phyloP scores from a whole-genome alignment of 169 alveolate genomes.

The Plasmodium blacklocki region DNA sequence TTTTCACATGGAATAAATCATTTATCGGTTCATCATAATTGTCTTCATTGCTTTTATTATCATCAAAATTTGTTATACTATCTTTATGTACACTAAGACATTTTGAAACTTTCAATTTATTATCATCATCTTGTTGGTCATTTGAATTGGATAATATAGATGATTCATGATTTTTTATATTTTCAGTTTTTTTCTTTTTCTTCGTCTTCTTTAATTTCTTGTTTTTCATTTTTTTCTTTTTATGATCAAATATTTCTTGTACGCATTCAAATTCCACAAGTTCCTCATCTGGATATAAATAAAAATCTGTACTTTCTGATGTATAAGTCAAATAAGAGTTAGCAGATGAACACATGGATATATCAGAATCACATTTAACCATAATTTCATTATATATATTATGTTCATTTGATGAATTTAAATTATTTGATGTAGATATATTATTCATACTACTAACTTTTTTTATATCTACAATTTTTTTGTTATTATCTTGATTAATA shows the following conservation, averaged over 20 bases:
- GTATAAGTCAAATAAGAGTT: slow-evolving; percentile 57
- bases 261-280: slow-evolving; percentile 39
- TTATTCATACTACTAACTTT: not conserved
- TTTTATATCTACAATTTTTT: not conserved
- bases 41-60: too few relatives aligned
- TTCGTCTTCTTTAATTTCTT: slow-evolving; percentile 17
- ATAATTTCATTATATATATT: slow-evolving; percentile 31
- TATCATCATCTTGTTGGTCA: too few relatives aligned
- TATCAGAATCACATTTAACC: slow-evolving; percentile 34
- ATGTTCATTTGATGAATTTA: slow-evolving; percentile 41
- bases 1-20: too few relatives aligned
- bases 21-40: too few relatives aligned
- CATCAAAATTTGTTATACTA: too few relatives aligned
- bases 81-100: too few relatives aligned
- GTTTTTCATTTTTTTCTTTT: slow-evolving; percentile 30
- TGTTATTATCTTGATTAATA: too few relatives aligned
- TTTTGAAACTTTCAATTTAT: too few relatives aligned
- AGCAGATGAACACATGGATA: slow-evolving; percentile 70
- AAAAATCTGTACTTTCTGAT: slow-evolving; percentile 61
- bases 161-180: too few relatives aligned
- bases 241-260: slow-evolving; percentile 64
- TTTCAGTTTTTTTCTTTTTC: not conserved
- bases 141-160: too few relatives aligned
- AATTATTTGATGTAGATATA: slow-evolving; percentile 5
- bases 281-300: slow-evolving; percentile 45